Evolutionary conservation across 2,329 filamentous ascomycete genomes (phyloP).

Genomic region (Colletotrichum agaves): DNA sequence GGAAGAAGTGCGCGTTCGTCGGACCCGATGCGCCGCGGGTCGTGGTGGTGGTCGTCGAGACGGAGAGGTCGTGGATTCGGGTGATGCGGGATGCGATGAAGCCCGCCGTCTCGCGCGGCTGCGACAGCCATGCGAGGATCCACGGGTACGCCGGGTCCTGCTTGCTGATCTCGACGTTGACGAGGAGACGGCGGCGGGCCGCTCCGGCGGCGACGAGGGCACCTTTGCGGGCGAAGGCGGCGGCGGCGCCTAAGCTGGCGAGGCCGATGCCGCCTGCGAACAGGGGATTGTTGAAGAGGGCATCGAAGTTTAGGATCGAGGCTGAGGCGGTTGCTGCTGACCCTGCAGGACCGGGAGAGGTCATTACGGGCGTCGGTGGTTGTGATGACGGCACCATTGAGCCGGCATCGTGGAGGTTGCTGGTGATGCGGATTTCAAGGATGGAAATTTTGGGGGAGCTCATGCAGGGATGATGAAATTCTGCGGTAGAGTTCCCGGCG

Average conservation of each 20-base stretch:
- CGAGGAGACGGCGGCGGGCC: constrained; percentile 85
- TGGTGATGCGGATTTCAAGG: not conserved
- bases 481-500: no score
- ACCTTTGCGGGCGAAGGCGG: constrained; percentile 83
- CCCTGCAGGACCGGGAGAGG: constrained; percentile 5
- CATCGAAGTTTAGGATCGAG: constrained; percentile 57
- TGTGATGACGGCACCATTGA: constrained; percentile 2
- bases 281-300: constrained; percentile 71
- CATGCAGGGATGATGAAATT: constrained; percentile 10
- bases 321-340: not conserved
- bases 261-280: constrained; percentile 86
- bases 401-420: constrained; percentile 16
- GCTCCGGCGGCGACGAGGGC: constrained; percentile 77
- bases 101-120: constrained; percentile 74
- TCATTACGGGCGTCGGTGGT: constrained; percentile 24
- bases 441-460: constrained; percentile 16
- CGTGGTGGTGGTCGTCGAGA: constrained; percentile 67
- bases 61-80: constrained; percentile 68
- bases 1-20: constrained; percentile 81
- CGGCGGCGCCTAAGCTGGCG: constrained; percentile 84
- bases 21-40: constrained; percentile 70
- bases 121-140: constrained; percentile 94
- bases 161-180: constrained; percentile 95
- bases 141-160: constrained; percentile 94
- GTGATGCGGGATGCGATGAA: constrained; percentile 69